Conservation (phyloP, 148 eudicot species). For the Chenopodium suecicum region DNA sequence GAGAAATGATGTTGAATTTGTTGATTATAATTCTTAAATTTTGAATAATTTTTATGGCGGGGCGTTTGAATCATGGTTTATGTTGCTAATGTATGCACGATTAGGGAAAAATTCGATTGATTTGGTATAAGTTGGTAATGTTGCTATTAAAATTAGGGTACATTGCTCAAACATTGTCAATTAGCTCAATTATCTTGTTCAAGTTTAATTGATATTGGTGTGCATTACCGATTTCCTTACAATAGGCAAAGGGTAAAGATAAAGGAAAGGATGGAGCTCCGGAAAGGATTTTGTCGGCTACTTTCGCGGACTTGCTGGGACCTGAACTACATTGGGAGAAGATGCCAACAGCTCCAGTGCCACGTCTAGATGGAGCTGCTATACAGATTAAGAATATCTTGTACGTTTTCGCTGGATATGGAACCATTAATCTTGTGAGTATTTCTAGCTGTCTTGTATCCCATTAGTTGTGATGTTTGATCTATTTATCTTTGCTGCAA, state of each 20-base stretch:
- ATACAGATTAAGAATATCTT: slow-evolving; percentile 80
- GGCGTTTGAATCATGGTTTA: not conserved
- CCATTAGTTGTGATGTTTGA: not conserved
- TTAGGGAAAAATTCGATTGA: too few relatives aligned
- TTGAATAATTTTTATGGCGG: not conserved
- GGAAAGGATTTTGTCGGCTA: slow-evolving; percentile 64
- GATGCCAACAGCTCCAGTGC: slow-evolving; percentile 78
- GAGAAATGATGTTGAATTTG: not conserved
- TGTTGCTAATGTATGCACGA: not conserved
- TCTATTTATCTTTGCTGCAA: not conserved
- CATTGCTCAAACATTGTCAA: not conserved
- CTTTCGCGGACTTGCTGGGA: slow-evolving; percentile 87
- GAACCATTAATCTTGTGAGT: slow-evolving; percentile 83
- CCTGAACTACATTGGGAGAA: slow-evolving; percentile 84
- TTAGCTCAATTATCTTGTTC: not conserved
- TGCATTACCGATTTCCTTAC: not conserved
- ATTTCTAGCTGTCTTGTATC: slow-evolving; percentile 5
- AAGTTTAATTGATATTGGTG: not conserved
- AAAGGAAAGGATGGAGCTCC: slow-evolving; percentile 28
- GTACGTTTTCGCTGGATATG: slow-evolving; percentile 94
- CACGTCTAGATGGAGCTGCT: slow-evolving; percentile 97
- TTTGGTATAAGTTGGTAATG: not conserved
- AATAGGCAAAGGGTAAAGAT: slow-evolving; percentile 33
- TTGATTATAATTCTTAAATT: not conserved
- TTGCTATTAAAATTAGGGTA: not conserved